These are phyloP conservation scores for Calonectria fujianensis DNA, from an alignment of 2,329 filamentous ascomycete species.

Conservation along the genomic window DNA sequence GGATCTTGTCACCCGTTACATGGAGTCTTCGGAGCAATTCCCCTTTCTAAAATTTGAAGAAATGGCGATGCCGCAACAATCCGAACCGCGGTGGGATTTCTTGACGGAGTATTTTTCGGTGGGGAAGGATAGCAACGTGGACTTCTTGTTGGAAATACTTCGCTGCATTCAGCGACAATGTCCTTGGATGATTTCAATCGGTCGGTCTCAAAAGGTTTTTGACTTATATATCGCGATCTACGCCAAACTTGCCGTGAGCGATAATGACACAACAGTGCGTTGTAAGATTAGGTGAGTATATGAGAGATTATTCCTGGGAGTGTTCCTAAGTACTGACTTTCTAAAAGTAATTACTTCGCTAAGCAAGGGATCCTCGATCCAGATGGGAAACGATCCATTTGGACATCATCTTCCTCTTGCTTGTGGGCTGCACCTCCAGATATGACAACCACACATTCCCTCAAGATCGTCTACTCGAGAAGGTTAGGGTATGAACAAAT, in stretches of 20 bases:
- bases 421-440: conserved; percentile 40
- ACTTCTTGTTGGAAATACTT: conserved; percentile 43
- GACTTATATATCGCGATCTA: conserved; percentile 44
- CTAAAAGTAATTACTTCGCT: conserved; percentile 29
- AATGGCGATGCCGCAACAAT: neutral
- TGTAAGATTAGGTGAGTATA: conserved; percentile 27
- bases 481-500: conserved; percentile 31
- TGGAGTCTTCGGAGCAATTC: conserved; percentile 33
- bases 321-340: conserved; percentile 11
- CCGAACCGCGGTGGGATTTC: conserved; percentile 34
- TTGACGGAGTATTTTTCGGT: conserved; percentile 34
- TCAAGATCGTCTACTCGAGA: conserved; percentile 21
- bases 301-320: neutral
- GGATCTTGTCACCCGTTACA: conserved; percentile 28
- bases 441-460: neutral
- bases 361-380: conserved; percentile 8
- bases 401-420: conserved; percentile 10
- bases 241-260: conserved; percentile 15
- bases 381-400: neutral
- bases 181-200: neutral
- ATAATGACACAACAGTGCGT: neutral
- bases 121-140: conserved; percentile 19
- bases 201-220: conserved; percentile 33
- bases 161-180: neutral
- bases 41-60: conserved; percentile 31